phyloP scores from a whole-genome alignment of 2,329 filamentous ascomycete genomes.

The Diaporthe humulicola region DNA sequence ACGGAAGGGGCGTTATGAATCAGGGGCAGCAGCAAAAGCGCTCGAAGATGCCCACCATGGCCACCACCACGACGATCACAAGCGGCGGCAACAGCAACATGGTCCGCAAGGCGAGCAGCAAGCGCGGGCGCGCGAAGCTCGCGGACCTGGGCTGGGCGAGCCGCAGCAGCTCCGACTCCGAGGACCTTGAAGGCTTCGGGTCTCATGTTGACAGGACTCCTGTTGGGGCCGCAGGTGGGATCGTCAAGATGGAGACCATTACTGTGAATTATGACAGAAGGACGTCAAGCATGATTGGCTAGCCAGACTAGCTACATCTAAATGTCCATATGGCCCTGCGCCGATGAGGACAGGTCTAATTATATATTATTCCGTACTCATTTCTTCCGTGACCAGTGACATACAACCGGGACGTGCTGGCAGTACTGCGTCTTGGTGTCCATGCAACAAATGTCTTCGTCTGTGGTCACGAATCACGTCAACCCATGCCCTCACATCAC shows the following conservation, averaged over 20 bases:
- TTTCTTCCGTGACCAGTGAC: not conserved
- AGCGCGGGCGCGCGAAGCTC: conserved; percentile 20
- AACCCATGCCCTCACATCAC: no score
- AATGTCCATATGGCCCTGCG: no score
- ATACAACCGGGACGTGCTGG: not conserved
- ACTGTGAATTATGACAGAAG: conserved; percentile 26
- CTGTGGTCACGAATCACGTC: no score
- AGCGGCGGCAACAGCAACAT: conserved; percentile 20
- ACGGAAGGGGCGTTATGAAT: conserved; percentile 11
- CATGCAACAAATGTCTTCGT: no score
- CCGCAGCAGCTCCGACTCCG: conserved; percentile 29
- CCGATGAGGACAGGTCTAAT: not conserved
- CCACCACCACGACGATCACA: conserved; percentile 16
- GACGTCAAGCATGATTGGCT: conserved; percentile 11
- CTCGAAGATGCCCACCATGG: conserved; percentile 2
- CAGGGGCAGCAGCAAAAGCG: not conserved
- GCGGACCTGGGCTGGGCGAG: conserved; percentile 22
- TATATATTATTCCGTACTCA: no score
- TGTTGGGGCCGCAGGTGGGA: not conserved
- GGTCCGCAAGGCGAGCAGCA: conserved; percentile 24
- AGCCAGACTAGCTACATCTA: not conserved
- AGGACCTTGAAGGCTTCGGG: not conserved
- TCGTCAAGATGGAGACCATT: conserved; percentile 30
- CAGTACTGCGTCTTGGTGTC: not conserved
- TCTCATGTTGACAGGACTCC: not conserved